phyloP scores from a whole-genome alignment of 2,329 filamentous ascomycete species.

The Chaetomiaceae sp. region DNA sequence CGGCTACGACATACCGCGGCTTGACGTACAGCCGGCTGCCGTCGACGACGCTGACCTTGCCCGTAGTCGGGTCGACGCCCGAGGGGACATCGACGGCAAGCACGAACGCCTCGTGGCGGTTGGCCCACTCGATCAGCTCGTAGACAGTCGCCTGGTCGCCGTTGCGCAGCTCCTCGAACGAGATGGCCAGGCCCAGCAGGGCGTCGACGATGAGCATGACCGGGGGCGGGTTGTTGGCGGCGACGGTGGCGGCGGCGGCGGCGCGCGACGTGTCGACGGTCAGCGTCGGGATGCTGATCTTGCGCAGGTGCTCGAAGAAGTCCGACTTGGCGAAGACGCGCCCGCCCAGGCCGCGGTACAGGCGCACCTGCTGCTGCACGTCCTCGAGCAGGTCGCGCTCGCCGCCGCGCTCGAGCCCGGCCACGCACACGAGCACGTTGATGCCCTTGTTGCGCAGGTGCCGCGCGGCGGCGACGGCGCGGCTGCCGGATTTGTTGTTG shows the following conservation, averaged over 20 bases:
- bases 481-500: conserved; percentile 85
- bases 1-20: conserved; percentile 73
- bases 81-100: conserved; percentile 88
- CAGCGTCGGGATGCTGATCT: conserved; percentile 35
- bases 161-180: conserved; percentile 80
- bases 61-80: conserved; percentile 74
- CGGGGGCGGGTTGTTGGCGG: conserved; percentile 51
- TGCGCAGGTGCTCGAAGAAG: conserved; percentile 54
- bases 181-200: conserved; percentile 75
- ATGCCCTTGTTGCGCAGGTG: conserved; percentile 80
- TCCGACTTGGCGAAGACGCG: conserved; percentile 58
- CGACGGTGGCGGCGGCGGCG: too few species aligned
- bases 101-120: conserved; percentile 75
- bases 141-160: conserved; percentile 79
- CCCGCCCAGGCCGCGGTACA: conserved; percentile 79
- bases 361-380: conserved; percentile 71
- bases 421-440: conserved; percentile 74
- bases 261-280: conserved; percentile 33
- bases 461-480: conserved; percentile 77
- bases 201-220: conserved; percentile 84
- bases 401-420: conserved; percentile 73
- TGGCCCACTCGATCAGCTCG: conserved; percentile 89
- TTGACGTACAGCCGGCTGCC: conserved; percentile 73
- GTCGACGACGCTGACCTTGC: conserved; percentile 61
- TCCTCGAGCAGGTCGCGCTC: conserved; percentile 75